Percentiles rank a stretch among this genome's conserved stretches.
Evolutionary conservation across 768 basidiomycete species (phyloP).

Genomic region (Mycena capillaripes): DNA sequence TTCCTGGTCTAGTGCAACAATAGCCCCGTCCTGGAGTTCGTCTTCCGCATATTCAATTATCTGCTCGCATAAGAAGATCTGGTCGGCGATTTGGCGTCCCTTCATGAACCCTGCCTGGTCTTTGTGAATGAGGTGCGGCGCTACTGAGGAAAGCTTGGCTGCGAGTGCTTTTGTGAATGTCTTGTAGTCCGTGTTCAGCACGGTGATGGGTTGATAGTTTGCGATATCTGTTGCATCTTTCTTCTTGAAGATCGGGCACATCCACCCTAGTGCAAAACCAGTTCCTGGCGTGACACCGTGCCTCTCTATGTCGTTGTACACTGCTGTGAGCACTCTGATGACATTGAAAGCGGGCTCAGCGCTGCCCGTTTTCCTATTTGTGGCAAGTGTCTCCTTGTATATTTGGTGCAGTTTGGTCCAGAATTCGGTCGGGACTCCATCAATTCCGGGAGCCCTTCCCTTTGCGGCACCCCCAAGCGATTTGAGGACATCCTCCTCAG

Average conservation of each 20-base stretch:
- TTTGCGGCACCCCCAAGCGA: too few species aligned
- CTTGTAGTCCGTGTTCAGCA: neutral
- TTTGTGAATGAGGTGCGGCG: neutral
- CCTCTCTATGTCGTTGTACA: too few species aligned
- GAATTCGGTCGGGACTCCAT: too few species aligned
- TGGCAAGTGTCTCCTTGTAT: too few species aligned
- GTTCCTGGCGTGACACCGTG: too few species aligned
- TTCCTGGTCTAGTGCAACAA: too few species aligned
- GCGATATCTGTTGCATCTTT: neutral
- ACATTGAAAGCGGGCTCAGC: too few species aligned
- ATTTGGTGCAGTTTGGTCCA: too few species aligned
- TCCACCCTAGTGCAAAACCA: neutral
- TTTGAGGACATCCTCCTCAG: too few species aligned
- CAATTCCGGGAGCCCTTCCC: too few species aligned
- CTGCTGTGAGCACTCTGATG: too few species aligned
- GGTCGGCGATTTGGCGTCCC: constrained; percentile 38
- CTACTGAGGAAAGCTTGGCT: neutral
- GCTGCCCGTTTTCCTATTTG: too few species aligned
- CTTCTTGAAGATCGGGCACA: neutral
- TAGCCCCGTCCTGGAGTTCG: constrained; percentile 23
- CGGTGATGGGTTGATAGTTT: neutral
- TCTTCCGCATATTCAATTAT: constrained; percentile 25
- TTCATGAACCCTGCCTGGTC: constrained; percentile 40
- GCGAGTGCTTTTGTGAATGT: neutral
- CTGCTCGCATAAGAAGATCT: constrained; percentile 33